phyloP scores from a whole-genome alignment of 129 eudicot genomes.

The Flaveria robusta region DNA sequence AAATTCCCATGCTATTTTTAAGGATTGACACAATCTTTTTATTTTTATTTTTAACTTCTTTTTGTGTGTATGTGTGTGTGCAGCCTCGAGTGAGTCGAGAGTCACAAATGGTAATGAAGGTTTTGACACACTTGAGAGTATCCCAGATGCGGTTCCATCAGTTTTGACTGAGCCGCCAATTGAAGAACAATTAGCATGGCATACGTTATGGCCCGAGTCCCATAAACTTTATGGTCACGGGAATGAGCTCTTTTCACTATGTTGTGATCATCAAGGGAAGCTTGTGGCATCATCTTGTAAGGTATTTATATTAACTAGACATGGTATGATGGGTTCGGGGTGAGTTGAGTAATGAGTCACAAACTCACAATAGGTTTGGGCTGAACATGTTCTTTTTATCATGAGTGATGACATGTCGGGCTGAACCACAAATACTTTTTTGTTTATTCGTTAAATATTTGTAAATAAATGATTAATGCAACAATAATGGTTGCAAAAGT shows the following conservation, averaged over 20 bases:
- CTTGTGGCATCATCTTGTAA: slow-evolving; percentile 97
- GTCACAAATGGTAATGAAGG: slow-evolving; percentile 64
- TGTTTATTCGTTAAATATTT: background rate
- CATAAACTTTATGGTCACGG: slow-evolving; percentile 99
- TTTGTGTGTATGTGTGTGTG: slow-evolving; percentile 13
- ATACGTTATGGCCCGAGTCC: slow-evolving; percentile 97
- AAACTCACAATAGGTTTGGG: too few species aligned
- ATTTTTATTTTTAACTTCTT: too few species aligned
- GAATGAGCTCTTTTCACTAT: slow-evolving; percentile 82
- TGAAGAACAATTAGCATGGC: slow-evolving; percentile 91
- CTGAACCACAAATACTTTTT: background rate
- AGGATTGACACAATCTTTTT: background rate
- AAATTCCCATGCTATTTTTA: slow-evolving; percentile 8
- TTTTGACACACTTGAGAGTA: slow-evolving; percentile 78
- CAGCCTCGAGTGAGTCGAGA: slow-evolving; percentile 57
- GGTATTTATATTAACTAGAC: slow-evolving; percentile 45
- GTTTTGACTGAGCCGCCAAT: slow-evolving; percentile 89
- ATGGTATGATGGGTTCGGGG: background rate
- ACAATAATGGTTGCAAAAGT: background rate
- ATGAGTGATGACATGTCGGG: background rate
- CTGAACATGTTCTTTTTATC: background rate
- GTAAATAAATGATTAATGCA: background rate
- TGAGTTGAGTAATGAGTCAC: background rate
- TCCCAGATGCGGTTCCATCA: slow-evolving; percentile 93
- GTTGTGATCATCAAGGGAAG: slow-evolving; percentile 85